These are phyloP conservation scores for Coix lacrymajobi DNA, from an alignment of 176 grass and related monocot genomes.

Conservation along the genomic window DNA sequence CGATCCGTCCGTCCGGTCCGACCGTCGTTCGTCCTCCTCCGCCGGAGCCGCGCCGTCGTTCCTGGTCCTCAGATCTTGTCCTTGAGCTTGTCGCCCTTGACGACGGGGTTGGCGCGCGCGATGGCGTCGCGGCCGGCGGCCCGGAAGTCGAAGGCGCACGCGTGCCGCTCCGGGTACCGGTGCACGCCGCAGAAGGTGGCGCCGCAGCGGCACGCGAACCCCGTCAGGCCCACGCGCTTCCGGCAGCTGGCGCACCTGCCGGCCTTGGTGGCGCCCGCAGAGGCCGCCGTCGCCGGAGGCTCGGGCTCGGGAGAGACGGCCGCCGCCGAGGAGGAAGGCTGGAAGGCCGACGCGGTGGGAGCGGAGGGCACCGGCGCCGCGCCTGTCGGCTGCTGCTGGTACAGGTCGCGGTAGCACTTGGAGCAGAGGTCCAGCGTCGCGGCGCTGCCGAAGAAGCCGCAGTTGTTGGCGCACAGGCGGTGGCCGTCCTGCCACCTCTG, in stretches of 20 bases:
- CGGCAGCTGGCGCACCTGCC: slow-evolving; percentile 28
- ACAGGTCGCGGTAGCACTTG: slow-evolving; percentile 37
- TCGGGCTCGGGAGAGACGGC: background rate
- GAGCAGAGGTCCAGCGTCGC: slow-evolving; percentile 44
- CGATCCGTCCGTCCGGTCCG: background rate
- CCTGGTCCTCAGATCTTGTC: slow-evolving; percentile 16
- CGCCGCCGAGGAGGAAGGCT: background rate
- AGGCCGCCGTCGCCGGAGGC: background rate
- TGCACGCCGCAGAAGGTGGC: slow-evolving; percentile 38
- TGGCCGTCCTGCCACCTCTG: slow-evolving; percentile 34
- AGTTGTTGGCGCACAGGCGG: slow-evolving; percentile 41
- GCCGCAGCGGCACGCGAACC: slow-evolving; percentile 38
- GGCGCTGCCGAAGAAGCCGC: slow-evolving; percentile 41
- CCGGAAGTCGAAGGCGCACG: slow-evolving; percentile 42
- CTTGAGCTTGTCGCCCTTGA: slow-evolving; percentile 42
- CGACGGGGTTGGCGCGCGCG: slow-evolving; percentile 38
- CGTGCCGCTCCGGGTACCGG: slow-evolving; percentile 44
- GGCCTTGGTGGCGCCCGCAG: background rate
- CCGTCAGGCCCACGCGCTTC: slow-evolving; percentile 38
- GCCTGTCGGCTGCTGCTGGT: background rate
- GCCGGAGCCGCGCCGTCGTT: background rate
- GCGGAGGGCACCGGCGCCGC: background rate
- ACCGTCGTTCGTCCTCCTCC: background rate
- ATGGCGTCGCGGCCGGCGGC: slow-evolving; percentile 40
- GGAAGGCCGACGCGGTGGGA: background rate